phyloP scores from a whole-genome alignment of 352 stramenopile species.

The Phytopythium sindhum region DNA sequence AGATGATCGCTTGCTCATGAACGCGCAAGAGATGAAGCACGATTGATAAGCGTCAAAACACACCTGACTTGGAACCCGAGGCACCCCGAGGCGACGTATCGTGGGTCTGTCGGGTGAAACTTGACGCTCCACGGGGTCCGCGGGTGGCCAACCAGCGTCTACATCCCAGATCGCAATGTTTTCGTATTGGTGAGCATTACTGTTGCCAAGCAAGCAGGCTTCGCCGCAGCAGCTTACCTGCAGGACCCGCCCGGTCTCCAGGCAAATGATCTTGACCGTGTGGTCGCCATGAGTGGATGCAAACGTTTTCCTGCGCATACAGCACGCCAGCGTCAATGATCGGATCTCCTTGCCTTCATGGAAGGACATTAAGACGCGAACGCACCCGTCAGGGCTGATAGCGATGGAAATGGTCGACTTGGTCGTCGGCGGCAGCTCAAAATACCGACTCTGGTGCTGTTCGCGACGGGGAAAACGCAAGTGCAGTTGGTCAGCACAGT shows the following conservation, averaged over 20 bases:
- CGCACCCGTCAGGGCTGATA: conserved; percentile 80
- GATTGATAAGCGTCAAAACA: neutral
- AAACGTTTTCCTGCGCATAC: conserved; percentile 78
- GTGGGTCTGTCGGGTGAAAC: conserved; percentile 93
- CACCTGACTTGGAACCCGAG: conserved; percentile 94
- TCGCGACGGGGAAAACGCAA: neutral
- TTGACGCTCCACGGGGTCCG: conserved; percentile 97
- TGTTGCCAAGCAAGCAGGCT: neutral
- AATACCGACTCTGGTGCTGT: conserved; percentile 83
- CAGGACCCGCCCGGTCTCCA: conserved; percentile 79
- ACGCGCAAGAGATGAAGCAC: neutral
- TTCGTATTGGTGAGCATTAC: neutral
- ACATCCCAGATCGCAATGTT: neutral
- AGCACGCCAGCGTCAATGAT: neutral
- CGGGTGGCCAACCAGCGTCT: conserved; percentile 83
- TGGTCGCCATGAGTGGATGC: conserved; percentile 98
- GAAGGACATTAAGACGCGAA: neutral
- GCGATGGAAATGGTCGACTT: conserved; percentile 88
- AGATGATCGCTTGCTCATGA: neutral
- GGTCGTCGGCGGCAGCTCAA: conserved; percentile 80
- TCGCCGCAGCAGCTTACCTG: conserved; percentile 34
- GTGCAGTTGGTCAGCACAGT: neutral
- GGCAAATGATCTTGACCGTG: conserved; percentile 97
- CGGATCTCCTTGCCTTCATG: too few relatives aligned
- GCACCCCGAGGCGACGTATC: conserved; percentile 96